Conservation (phyloP, 2,329 filamentous ascomycete species). For the Aspergillus sp. region DNA sequence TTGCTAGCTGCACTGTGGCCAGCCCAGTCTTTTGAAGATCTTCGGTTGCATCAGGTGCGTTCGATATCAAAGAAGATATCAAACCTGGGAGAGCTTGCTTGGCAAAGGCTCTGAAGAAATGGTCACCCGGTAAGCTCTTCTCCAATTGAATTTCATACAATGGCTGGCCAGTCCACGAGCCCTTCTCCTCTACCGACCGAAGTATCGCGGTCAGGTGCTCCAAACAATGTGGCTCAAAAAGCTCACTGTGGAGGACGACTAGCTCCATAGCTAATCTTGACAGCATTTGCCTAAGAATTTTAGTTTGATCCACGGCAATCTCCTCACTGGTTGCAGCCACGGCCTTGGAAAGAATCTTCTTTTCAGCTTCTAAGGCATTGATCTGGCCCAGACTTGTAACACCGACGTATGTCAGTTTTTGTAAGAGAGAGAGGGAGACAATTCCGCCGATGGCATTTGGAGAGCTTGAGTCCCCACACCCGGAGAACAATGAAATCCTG, state of each 20-base stretch:
- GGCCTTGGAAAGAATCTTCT: constrained; percentile 57
- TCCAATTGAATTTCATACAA: constrained; percentile 12
- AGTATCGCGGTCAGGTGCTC: constrained; percentile 17
- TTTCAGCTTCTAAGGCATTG: constrained; percentile 59
- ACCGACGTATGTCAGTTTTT: constrained; percentile 49
- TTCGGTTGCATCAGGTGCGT: constrained; percentile 10
- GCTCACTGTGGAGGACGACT: constrained; percentile 28
- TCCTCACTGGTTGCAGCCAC: constrained; percentile 48
- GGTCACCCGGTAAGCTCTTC: constrained; percentile 15
- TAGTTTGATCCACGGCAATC: constrained; percentile 48
- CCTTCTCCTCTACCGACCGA: constrained; percentile 17
- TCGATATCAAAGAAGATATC: constrained; percentile 17
- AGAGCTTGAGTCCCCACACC: constrained; percentile 23
- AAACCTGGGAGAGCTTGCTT: constrained; percentile 24
- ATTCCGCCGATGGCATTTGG: constrained; percentile 45
- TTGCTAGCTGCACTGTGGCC: constrained; percentile 71
- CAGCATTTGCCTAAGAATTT: constrained; percentile 47
- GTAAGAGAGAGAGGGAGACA: constrained; percentile 51
- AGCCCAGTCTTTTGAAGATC: constrained; percentile 44
- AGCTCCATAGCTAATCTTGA: constrained; percentile 29
- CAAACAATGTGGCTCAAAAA: constrained; percentile 26
- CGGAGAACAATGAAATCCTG: constrained; percentile 31
- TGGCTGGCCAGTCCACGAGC: constrained; percentile 9
- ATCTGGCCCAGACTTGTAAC: constrained; percentile 57
- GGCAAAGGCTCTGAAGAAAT: constrained; percentile 33